Base-by-base conservation (phyloP, 1,139 yeast species). In the Waltiozyma sp. region DNA sequence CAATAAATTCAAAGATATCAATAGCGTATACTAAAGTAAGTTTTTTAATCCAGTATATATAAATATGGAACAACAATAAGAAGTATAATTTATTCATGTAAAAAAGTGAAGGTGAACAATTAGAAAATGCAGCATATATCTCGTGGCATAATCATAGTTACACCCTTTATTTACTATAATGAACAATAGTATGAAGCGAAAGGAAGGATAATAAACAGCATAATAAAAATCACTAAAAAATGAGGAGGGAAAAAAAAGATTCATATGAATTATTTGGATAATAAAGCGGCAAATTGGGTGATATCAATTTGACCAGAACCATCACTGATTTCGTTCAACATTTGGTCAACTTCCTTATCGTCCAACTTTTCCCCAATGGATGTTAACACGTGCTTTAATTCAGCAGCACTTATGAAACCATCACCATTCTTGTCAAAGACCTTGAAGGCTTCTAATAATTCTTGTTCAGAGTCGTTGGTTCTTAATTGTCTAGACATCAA, bases 231-330 rank as follows among this genome's bases (percentile, higher is more conserved):
- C n/a, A n/a, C n/a, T n/a, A n/a, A n/a, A n/a, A n/a, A n/a, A n/a
- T n/a, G n/a, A n/a, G n/a, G n/a, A n/a, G n/a, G n/a, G n/a, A n/a
- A 24, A 10, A 24, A 8, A 10, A 24, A 8, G 28, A 24, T 7
- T 8, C 10, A 4, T 10, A 38, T 19, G 8, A 26, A 15, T 52
- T 56, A 65, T 56, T 65, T 67, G 38, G 75, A 66, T 62, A 85
- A 73, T 57, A 85, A 73, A 54, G 82, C 83, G 50, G 93, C 93
- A 64, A 91, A 91, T 67, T 91, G 98, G 61, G 84, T 88, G 63
- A 91, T 91, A 65, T 89, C 93, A 60, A 91, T 91, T 65, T 85
- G 95, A 45, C 97, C 97, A 55, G 91, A 95, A 51, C 93, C 89
- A 64, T 89, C 91, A 53, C 91, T 83, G 46, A 96, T 97, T 62